Evolutionary conservation across 2,329 filamentous ascomycete genomes (phyloP).

Genomic region (Aspergillus bombycis): DNA sequence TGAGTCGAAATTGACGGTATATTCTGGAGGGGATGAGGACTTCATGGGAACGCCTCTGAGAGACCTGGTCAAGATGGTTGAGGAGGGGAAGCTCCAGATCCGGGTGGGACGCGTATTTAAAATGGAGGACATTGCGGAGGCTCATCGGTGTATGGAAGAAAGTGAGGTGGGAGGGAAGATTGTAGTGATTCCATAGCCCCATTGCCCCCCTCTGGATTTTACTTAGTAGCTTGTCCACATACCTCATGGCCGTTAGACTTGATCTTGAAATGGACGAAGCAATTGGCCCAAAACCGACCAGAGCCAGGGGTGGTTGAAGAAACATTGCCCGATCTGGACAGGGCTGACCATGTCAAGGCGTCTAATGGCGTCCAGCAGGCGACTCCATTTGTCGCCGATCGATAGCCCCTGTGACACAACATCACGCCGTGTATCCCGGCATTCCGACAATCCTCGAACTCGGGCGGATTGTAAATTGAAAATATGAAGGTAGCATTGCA

Average conservation of each 20-base stretch:
- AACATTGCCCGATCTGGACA: background rate
- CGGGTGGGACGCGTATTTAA: slow-evolving; percentile 47
- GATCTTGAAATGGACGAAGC: slow-evolving; percentile 12
- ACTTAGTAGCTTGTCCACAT: background rate
- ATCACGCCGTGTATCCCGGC: background rate
- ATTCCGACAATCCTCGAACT: background rate
- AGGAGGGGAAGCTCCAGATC: slow-evolving; percentile 44
- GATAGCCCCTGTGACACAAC: background rate
- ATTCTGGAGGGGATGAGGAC: slow-evolving; percentile 42
- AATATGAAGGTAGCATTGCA: background rate
- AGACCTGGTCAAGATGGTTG: slow-evolving; percentile 42
- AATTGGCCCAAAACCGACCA: background rate
- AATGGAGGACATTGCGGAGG: slow-evolving; percentile 51
- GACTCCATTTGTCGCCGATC: background rate
- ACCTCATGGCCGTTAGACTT: background rate
- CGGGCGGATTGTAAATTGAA: background rate
- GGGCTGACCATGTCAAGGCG: background rate
- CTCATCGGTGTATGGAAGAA: slow-evolving; percentile 50
- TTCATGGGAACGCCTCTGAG: slow-evolving; percentile 48
- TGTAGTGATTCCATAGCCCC: slow-evolving; percentile 34
- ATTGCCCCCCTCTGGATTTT: background rate
- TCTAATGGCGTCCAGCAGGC: background rate
- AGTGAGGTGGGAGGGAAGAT: slow-evolving; percentile 51
- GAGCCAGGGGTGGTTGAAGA: background rate
- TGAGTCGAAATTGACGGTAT: slow-evolving; percentile 46